phyloP scores from a whole-genome alignment of 2,329 filamentous ascomycete species.

The Aspergillus aculeatus region DNA sequence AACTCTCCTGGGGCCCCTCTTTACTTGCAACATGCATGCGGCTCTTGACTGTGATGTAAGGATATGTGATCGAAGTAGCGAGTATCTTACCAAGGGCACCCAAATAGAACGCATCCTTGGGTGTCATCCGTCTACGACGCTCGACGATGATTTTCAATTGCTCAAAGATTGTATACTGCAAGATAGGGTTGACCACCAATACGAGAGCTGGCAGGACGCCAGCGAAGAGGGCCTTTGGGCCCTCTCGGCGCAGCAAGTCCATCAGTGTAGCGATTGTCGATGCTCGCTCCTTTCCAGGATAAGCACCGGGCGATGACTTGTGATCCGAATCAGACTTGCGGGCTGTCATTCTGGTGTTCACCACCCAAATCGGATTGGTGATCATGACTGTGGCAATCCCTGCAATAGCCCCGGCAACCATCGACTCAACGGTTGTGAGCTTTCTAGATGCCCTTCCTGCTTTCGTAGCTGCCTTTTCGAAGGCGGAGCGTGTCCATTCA shows the following conservation, averaged over 20 bases:
- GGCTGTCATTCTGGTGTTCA: conserved; percentile 98
- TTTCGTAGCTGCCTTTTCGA: conserved; percentile 70
- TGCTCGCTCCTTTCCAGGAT: conserved; percentile 54
- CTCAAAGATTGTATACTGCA: conserved; percentile 98
- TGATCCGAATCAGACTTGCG: conserved; percentile 61
- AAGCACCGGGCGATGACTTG: conserved; percentile 40
- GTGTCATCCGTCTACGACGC: conserved; percentile 72
- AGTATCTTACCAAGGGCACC: conserved; percentile 93
- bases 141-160: conserved; percentile 92
- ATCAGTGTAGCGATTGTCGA: conserved; percentile 80
- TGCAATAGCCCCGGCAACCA: conserved; percentile 91
- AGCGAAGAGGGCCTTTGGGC: conserved; percentile 79
- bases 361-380: conserved; percentile 98
- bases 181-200: conserved; percentile 94
- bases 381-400: conserved; percentile 91
- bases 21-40: conserved; percentile 88
- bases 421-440: conserved; percentile 87
- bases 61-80: conserved; percentile 91
- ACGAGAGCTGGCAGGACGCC: conserved; percentile 91
- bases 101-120: conserved; percentile 82
- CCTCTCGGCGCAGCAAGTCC: conserved; percentile 78
- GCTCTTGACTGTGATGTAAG: conserved; percentile 98
- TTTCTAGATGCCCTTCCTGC: conserved; percentile 73
- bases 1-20: conserved; percentile 74
- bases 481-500: conserved; percentile 89